Base-by-base conservation (phyloP, 2,329 filamentous ascomycete species). In the Monilinia polystroma region DNA sequence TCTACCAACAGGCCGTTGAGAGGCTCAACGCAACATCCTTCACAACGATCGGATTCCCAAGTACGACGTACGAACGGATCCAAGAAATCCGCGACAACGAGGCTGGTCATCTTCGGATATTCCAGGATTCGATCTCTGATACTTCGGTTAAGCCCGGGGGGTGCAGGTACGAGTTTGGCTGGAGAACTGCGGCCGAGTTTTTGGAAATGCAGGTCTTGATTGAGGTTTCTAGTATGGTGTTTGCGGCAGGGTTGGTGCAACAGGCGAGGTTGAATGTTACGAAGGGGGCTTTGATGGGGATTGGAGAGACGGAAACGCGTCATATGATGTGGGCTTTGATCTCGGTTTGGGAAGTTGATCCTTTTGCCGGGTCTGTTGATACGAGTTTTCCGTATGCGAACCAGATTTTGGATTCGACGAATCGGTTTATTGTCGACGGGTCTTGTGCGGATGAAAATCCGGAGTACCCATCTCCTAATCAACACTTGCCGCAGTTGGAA, bases 81-180 rank as follows among this genome's bases (percentile, higher is more conserved):
- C 68, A 70, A 67, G 76, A 81, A 67, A 81, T 81, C 63, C 76
- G 80, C 8, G 77, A 82, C 68, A 81, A 81, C 54, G 80, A 82
- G 72, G 80, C 80, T 23, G 80, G 80, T 4, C 79, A 81, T 67
- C 70, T 81, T 20, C 75, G 77, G 35, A 79, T 81, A 66, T 81
- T 82, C 71, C 79, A 81, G 67, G 77, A 79, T 66, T 73, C 77
- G 47, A 81, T 81, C 55, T 80, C 78, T 1, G 67, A 73, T n/a
- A 78, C 74, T 2, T 80, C 78, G 1, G 69, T 80, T 35, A 81
- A 81, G 69, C 80, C 80, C 0, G 77, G 76, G 0, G 70, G 73
- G 2, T 79, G 78, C 72, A 69, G 72, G 29, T 79, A 79, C 65
- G 60, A 70, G 16, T 79, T 74, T 60, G 72, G 72, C 14, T 70